A percentile compares a stretch with the other conserved stretches of the same genome.
These are phyloP conservation scores for Globisporangium radiosum DNA, from an alignment of 352 stramenopile species.

Conservation along the genomic window DNA sequence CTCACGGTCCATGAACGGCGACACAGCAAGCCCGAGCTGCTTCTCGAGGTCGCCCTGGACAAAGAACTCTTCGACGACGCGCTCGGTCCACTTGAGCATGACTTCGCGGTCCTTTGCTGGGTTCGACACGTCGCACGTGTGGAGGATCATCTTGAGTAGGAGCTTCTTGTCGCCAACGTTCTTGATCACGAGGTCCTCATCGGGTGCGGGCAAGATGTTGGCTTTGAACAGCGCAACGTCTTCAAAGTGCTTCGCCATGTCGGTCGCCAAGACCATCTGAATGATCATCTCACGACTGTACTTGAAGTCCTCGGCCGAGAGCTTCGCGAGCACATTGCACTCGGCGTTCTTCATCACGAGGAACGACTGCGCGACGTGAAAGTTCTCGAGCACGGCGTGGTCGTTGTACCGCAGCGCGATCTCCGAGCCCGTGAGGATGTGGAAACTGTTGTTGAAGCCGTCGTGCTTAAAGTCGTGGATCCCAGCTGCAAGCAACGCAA, in stretches of 20 bases:
- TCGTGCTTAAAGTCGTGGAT: constrained; percentile 90
- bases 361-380: constrained; percentile 86
- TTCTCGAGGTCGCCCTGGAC: constrained; percentile 95
- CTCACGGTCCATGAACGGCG: constrained; percentile 91
- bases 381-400: constrained; percentile 85
- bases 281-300: constrained; percentile 87
- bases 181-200: constrained; percentile 74
- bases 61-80: constrained; percentile 95
- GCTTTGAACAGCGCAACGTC: constrained; percentile 85
- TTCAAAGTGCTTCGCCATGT: constrained; percentile 90
- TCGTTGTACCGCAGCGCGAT: constrained; percentile 88
- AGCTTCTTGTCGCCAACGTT: constrained; percentile 84
- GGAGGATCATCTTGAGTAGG: constrained; percentile 86
- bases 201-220: constrained; percentile 61
- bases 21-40: constrained; percentile 79
- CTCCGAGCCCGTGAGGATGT: constrained; percentile 81
- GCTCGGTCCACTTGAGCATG: constrained; percentile 90
- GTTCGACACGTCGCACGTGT: constrained; percentile 94
- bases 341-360: constrained; percentile 86
- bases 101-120: constrained; percentile 83
- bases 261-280: constrained; percentile 86
- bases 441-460: constrained; percentile 88
- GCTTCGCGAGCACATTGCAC: constrained; percentile 75
- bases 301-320: constrained; percentile 76
- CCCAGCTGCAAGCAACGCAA: constrained; percentile 67